These are phyloP conservation scores for Micromonas pusilla DNA, from an alignment of 139 green algal genomes.

Conservation along the genomic window DNA sequence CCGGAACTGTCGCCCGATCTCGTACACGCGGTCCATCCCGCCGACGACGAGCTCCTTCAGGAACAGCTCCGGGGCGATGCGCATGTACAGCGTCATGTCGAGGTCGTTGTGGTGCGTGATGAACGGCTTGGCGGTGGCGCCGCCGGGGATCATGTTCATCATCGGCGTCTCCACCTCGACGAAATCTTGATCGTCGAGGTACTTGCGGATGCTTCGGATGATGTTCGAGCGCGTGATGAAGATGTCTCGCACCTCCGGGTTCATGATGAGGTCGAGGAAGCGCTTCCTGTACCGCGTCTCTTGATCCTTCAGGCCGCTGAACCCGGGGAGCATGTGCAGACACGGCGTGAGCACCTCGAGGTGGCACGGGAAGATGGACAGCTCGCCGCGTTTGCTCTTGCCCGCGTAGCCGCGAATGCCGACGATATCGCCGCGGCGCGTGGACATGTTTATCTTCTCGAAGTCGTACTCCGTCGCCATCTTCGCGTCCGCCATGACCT, in stretches of 20 bases:
- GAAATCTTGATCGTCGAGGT: conserved; percentile 84
- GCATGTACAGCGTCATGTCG: conserved; percentile 95
- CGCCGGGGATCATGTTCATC: conserved; percentile 89
- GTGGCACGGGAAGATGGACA: conserved; percentile 80
- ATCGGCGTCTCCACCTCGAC: conserved; percentile 94
- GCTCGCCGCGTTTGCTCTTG: conserved; percentile 95
- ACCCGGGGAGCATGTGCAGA: conserved; percentile 91
- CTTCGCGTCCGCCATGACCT: conserved; percentile 88
- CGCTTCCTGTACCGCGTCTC: conserved; percentile 94
- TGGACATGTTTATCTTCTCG: conserved; percentile 63
- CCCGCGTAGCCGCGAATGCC: conserved; percentile 79
- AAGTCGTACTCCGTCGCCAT: conserved; percentile 69
- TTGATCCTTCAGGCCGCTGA: conserved; percentile 75
- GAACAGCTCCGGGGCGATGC: conserved; percentile 96
- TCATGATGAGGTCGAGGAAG: conserved; percentile 96
- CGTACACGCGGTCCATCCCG: conserved; percentile 92
- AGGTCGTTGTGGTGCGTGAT: conserved; percentile 98
- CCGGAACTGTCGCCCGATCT: conserved; percentile 58
- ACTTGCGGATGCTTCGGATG: conserved; percentile 81
- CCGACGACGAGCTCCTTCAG: conserved; percentile 96
- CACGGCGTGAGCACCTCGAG: conserved; percentile 82
- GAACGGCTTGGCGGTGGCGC: conserved; percentile 90
- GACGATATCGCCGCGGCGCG: conserved; percentile 91
- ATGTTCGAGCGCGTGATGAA: conserved; percentile 75
- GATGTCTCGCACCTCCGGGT: conserved; percentile 64